Base-by-base conservation (phyloP, 495 filamentous ascomycete species). In the Thozetella sp. region DNA sequence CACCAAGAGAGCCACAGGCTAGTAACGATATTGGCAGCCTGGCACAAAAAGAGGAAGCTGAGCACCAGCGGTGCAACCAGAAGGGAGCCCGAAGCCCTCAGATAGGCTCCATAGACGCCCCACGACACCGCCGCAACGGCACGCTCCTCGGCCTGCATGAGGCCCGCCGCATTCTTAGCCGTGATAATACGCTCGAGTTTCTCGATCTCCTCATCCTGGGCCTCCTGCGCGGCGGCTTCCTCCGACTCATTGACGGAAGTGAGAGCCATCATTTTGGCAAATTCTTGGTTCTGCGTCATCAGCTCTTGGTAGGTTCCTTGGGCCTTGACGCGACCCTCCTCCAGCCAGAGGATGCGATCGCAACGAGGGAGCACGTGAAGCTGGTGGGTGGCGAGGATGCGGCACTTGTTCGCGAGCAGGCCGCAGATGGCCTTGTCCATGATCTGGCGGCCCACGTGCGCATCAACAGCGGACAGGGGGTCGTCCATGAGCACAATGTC, bases 351-450 rank as follows among this genome's bases (percentile, higher is more conserved):
- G 60, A 98, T 91, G 17, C 93, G 81, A 66, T 97, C 92, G 67
- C 93, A 97, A 25, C 93, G 91, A 62, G 83, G 90, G 15, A 97
- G 83, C 23, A 98, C 93, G 75, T 94, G 93, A 4, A 97, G 83
- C 69, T 97, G 95, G 72, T 99, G 95, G 0, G 95, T 99, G 4
- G 94, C 95, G 37, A 99, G 80, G 27, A 98, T 89, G 27, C 95
- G 80, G 68, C 91, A 93, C 63, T 97, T 96, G 72, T 93, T 84
- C 63, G 90, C 90, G 53, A 99, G 79, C 24, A 97, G 79, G 25
- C 94, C 95, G 53, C 92, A 87, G 52, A 99, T 97, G 34, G 93
- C 95, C 57, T 96, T 88, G 67, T 97, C 93, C 78, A 99, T 96
- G 68, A 99, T 95, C 69, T 97, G 94, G 17, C 91, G 87, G 12